Conservation (phyloP, 805 yeast genomes). For the Teunomyces tritomae region DNA sequence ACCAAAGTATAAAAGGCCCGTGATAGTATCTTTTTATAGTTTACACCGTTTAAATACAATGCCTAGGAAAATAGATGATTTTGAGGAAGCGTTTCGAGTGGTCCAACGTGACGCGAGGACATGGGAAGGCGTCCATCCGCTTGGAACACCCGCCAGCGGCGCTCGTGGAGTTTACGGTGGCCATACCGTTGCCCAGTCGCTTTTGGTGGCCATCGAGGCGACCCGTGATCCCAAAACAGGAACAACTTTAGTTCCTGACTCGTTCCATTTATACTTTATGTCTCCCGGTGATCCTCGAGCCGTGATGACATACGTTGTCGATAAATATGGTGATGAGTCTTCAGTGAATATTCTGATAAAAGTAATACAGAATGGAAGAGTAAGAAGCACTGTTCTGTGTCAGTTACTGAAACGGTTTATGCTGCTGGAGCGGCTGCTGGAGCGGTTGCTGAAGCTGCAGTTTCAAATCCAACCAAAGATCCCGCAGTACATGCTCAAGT, state of each 20-base stretch:
- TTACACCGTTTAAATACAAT: not conserved
- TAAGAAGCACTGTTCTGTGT: conserved; percentile 52
- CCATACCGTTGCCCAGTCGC: conserved; percentile 61
- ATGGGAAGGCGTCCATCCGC: conserved; percentile 33
- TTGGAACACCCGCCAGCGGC: conserved; percentile 35
- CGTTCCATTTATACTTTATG: conserved; percentile 63
- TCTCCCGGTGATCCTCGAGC: conserved; percentile 47
- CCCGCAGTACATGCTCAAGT: conserved; percentile 16
- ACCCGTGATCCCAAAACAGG: conserved; percentile 18
- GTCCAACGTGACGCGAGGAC: conserved; percentile 20
- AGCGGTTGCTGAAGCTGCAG: not conserved
- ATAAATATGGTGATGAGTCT: conserved; percentile 13
- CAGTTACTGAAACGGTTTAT: conserved; percentile 26
- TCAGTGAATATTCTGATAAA: conserved; percentile 26
- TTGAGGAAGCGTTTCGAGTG: conserved; percentile 34
- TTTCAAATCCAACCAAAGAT: not conserved
- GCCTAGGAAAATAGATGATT: conserved; percentile 12
- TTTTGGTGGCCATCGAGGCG: conserved; percentile 56
- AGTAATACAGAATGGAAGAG: conserved; percentile 51
- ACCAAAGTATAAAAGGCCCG: no score
- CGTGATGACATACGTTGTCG: conserved; percentile 54
- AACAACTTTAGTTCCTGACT: conserved; percentile 45
- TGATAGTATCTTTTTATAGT: no score
- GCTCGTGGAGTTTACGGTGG: conserved; percentile 76
- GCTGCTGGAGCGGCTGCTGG: not conserved